Percentiles rank a stretch among this genome's conserved stretches.
phyloP scores from a whole-genome alignment of 371 early-diverging fungal genomes.

The Mucor indicus region DNA sequence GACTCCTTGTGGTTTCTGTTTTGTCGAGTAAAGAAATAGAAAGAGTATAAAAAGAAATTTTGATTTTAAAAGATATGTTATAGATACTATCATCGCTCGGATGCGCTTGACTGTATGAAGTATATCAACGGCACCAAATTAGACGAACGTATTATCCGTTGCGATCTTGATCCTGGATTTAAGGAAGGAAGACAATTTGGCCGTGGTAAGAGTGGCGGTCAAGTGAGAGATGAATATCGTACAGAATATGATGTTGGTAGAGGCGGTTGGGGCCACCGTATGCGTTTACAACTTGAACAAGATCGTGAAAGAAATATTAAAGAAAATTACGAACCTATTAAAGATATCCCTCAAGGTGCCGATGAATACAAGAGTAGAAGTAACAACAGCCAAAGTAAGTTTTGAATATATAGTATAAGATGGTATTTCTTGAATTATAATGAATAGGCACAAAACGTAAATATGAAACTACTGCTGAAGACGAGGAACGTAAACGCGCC shows the following conservation, averaged over 20 bases:
- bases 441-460: conserved; percentile 30
- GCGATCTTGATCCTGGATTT: conserved; percentile 98
- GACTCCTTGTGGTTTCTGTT: conserved; percentile 99
- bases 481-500: conserved; percentile 37
- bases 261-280: conserved; percentile 94
- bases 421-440: conserved; percentile 7
- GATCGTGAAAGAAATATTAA: conserved; percentile 63
- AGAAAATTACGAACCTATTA: conserved; percentile 61
- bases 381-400: conserved; percentile 13
- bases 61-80: too few relatives aligned
- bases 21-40: conserved; percentile 95
- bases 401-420: not conserved
- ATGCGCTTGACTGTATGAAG: conserved; percentile 91
- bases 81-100: conserved; percentile 85
- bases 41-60: too few relatives aligned
- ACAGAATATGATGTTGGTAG: conserved; percentile 93
- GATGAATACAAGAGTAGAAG: conserved; percentile 50
- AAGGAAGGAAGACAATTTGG: conserved; percentile 96
- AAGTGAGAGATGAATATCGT: conserved; percentile 94
- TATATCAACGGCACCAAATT: conserved; percentile 94
- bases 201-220: conserved; percentile 93
- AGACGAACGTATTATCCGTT: conserved; percentile 92
- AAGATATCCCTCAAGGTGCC: conserved; percentile 63
- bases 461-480: conserved; percentile 42
- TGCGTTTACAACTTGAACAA: conserved; percentile 60